A percentile compares a stretch with the other conserved stretches of the same genome.
Conservation (phyloP, 1,139 yeast genomes). For the Suhomyces taliae region DNA sequence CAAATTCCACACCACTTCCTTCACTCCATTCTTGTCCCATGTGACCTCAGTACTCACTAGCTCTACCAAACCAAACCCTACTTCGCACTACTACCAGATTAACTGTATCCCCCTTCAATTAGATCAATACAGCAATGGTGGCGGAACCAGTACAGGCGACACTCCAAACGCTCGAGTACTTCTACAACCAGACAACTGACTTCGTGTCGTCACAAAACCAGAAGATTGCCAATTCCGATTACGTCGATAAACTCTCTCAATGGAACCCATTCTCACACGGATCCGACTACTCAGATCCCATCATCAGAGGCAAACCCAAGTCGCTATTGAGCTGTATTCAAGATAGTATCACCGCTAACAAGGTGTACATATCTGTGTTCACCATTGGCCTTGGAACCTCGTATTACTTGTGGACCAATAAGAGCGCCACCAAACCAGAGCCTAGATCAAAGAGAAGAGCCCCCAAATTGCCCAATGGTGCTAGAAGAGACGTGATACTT, state of each 20-base stretch:
- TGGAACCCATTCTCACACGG: constrained; percentile 5
- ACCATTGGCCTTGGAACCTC: constrained; percentile 33
- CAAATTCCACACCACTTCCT: too few species aligned
- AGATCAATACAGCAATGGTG: constrained; percentile 28
- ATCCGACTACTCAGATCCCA: background rate
- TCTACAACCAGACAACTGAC: constrained; percentile 25
- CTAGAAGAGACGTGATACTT: constrained; percentile 70
- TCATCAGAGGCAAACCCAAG: background rate
- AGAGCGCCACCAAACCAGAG: background rate
- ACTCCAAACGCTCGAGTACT: constrained; percentile 28
- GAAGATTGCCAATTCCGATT: constrained; percentile 20
- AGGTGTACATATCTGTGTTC: constrained; percentile 20
- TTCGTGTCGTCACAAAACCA: constrained; percentile 29
- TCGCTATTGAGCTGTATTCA: constrained; percentile 10
- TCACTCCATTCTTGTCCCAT: too few species aligned
- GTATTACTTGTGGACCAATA: constrained; percentile 11
- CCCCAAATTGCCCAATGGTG: constrained; percentile 63
- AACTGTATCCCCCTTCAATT: background rate
- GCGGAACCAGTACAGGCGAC: constrained; percentile 51
- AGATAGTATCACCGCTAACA: constrained; percentile 15
- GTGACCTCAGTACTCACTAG: too few species aligned
- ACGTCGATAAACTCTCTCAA: constrained; percentile 17
- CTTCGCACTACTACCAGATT: background rate
- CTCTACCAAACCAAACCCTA: too few species aligned
- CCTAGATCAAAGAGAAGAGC: constrained; percentile 52